Evolutionary conservation across 2,329 filamentous ascomycete genomes (phyloP).

Genomic region (Claviceps sp.): DNA sequence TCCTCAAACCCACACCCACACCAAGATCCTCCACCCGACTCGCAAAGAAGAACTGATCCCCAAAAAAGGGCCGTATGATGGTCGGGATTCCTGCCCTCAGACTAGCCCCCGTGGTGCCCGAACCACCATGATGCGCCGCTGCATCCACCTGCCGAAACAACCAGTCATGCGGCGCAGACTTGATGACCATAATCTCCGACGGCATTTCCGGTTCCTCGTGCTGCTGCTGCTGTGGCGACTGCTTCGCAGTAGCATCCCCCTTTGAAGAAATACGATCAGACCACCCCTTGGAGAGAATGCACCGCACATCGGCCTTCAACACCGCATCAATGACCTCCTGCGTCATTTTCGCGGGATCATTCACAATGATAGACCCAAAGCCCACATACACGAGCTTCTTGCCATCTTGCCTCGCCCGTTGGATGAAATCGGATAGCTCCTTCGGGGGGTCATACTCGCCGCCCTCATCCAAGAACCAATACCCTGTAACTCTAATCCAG

Average conservation of each 20-base stretch:
- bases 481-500: slow-evolving; percentile 94
- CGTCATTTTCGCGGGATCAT: slow-evolving; percentile 77
- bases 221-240: slow-evolving; percentile 24
- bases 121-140: slow-evolving; percentile 85
- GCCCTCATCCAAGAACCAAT: slow-evolving; percentile 89
- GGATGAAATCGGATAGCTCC: slow-evolving; percentile 70
- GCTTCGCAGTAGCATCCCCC: slow-evolving; percentile 15
- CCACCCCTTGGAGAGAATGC: slow-evolving; percentile 94
- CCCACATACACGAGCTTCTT: slow-evolving; percentile 96
- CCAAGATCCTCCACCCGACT: slow-evolving; percentile 81
- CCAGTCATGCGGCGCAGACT: slow-evolving; percentile 91
- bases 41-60: slow-evolving; percentile 95
- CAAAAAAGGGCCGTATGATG: slow-evolving; percentile 93
- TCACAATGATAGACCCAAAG: slow-evolving; percentile 91
- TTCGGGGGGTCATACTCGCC: slow-evolving; percentile 56
- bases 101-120: slow-evolving; percentile 88
- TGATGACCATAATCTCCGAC: slow-evolving; percentile 73
- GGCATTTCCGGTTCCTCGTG: slow-evolving; percentile 53
- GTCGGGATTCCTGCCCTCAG: slow-evolving; percentile 84
- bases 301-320: slow-evolving; percentile 79
- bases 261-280: slow-evolving; percentile 59
- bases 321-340: slow-evolving; percentile 90
- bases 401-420: slow-evolving; percentile 61
- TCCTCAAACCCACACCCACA: slow-evolving; percentile 79
- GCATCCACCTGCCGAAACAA: slow-evolving; percentile 89